Percentiles rank a stretch among this genome's conserved stretches.
These are phyloP conservation scores for Pythium periplocum DNA, from an alignment of 352 stramenopile species.

Conservation along the genomic window DNA sequence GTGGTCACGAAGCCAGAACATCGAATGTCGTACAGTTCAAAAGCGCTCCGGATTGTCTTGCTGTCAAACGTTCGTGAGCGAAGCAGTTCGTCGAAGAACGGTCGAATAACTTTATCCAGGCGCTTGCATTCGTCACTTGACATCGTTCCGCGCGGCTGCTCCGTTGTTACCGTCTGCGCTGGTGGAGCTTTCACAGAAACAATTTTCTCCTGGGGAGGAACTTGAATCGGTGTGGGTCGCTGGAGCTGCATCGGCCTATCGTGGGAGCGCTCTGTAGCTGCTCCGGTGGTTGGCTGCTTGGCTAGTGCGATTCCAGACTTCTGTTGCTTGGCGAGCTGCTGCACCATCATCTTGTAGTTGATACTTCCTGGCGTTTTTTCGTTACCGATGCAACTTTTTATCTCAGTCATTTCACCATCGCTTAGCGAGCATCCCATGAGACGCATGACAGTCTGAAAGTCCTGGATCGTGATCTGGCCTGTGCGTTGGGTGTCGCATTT, in stretches of 20 bases:
- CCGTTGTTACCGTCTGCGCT: neutral
- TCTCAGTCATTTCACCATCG: conserved; percentile 38
- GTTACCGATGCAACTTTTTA: conserved; percentile 46
- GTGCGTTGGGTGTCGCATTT: conserved; percentile 56
- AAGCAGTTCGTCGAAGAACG: conserved; percentile 49
- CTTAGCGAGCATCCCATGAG: conserved; percentile 64
- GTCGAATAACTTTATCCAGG: conserved; percentile 33
- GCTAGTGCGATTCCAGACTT: conserved; percentile 5
- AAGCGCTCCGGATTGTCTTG: conserved; percentile 25
- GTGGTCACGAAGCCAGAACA: conserved; percentile 52
- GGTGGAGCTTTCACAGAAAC: neutral
- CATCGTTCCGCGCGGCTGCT: too few species aligned
- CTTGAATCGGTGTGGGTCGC: conserved; percentile 11
- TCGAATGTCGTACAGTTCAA: conserved; percentile 57
- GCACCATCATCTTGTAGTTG: conserved; percentile 42
- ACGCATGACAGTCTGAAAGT: conserved; percentile 74
- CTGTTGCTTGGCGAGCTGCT: conserved; percentile 34
- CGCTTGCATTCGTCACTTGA: conserved; percentile 40
- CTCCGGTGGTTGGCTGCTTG: conserved; percentile 1
- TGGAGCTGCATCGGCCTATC: conserved; percentile 4
- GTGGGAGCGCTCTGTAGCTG: neutral
- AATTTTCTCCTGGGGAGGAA: neutral
- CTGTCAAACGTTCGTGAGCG: conserved; percentile 30
- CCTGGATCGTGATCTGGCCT: conserved; percentile 49
- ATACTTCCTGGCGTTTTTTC: conserved; percentile 27